Conservation (phyloP, 495 filamentous ascomycete genomes). For the Tuber magnatum region DNA sequence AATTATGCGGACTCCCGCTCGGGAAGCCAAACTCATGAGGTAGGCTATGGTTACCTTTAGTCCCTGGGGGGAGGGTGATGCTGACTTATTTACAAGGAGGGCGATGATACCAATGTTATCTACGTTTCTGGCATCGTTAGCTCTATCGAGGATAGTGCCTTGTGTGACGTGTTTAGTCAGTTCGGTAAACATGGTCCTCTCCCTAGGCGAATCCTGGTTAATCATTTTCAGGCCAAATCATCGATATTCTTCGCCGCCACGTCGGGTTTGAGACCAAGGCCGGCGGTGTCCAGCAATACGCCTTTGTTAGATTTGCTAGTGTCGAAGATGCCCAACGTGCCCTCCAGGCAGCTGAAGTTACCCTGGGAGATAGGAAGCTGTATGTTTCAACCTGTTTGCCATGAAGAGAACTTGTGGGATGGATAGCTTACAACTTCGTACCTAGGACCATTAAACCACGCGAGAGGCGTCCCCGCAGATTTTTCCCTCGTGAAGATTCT, state of each 20-base stretch:
- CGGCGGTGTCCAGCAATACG: conserved; percentile 33
- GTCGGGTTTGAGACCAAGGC: conserved; percentile 34
- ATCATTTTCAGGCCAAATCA: conserved; percentile 22
- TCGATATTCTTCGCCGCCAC: conserved; percentile 30
- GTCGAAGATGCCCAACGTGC: conserved; percentile 37
- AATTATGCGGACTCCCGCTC: conserved; percentile 19
- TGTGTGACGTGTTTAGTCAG: conserved; percentile 36
- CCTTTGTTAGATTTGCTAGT: conserved; percentile 37
- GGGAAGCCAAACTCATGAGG: conserved; percentile 23
- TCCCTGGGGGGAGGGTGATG: background rate
- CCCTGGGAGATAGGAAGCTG: conserved; percentile 35
- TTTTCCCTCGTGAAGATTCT: background rate
- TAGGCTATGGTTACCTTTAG: background rate
- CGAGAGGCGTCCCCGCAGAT: conserved; percentile 23
- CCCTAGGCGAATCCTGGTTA: background rate
- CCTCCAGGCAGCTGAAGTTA: conserved; percentile 31
- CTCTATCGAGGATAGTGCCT: conserved; percentile 26
- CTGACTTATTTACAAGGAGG: conserved; percentile 15
- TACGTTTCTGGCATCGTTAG: conserved; percentile 34
- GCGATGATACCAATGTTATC: conserved; percentile 33
- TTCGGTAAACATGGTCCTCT: conserved; percentile 26
- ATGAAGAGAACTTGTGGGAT: background rate
- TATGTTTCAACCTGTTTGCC: conserved; percentile 6
- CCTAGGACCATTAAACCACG: conserved; percentile 37
- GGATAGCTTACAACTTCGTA: conserved; percentile 1